A percentile compares a stretch with the other conserved stretches of the same genome.
Conservation (phyloP, 2,329 filamentous ascomycete species). For the Fusarium heterosporum region DNA sequence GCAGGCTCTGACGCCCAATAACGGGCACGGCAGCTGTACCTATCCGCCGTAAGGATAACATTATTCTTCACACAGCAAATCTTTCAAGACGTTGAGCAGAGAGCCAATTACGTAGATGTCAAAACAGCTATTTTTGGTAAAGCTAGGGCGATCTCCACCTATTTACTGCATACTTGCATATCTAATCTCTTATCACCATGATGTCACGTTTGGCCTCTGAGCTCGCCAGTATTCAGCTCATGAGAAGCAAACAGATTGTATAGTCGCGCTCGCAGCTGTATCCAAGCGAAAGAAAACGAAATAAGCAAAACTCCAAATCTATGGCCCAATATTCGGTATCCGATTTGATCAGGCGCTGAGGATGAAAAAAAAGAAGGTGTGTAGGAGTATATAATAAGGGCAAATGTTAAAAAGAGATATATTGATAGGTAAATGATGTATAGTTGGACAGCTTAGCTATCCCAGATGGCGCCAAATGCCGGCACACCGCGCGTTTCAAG, state of each 20-base stretch:
- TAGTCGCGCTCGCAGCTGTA: constrained; percentile 3
- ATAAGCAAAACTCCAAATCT: constrained; percentile 4
- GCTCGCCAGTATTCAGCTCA: not conserved
- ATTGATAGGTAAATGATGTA: constrained; percentile 2
- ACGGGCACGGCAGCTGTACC: constrained; percentile 6
- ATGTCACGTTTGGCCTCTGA: constrained; percentile 30
- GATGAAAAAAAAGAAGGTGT: not conserved
- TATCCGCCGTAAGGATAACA: constrained; percentile 37
- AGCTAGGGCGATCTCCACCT: constrained; percentile 18
- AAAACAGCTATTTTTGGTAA: constrained; percentile 39
- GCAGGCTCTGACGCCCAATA: constrained; percentile 4
- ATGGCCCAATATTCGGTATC: not conserved
- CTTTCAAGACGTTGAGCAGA: constrained; percentile 22
- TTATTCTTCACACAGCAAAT: constrained; percentile 19
- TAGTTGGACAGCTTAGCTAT: constrained; percentile 55
- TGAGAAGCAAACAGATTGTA: constrained; percentile 9
- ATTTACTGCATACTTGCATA: constrained; percentile 43
- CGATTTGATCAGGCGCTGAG: constrained; percentile 4
- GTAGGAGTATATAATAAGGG: not conserved
- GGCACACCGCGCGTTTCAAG: constrained; percentile 74
- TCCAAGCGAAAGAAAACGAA: constrained; percentile 1
- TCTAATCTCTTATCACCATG: constrained; percentile 33
- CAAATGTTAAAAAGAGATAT: constrained; percentile 13
- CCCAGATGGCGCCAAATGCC: constrained; percentile 81
- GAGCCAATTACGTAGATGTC: constrained; percentile 37